Evolutionary conservation across 2,329 filamentous ascomycete species (phyloP).

Genomic region (Zymoseptoria pseudotritici): DNA sequence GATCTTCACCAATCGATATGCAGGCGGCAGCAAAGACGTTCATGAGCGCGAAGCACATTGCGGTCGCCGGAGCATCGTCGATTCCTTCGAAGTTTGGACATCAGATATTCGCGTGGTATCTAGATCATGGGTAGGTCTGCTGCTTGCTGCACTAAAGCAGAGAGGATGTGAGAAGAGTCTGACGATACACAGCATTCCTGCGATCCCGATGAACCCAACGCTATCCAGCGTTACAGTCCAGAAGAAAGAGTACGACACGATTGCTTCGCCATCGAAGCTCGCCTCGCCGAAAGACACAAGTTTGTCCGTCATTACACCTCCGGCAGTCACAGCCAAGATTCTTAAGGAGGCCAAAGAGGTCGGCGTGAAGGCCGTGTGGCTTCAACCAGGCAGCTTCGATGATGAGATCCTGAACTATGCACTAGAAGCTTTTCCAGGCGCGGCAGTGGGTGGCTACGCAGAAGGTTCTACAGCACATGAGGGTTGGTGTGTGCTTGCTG

Average conservation of each 20-base stretch:
- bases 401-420: constrained; percentile 66
- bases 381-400: constrained; percentile 87
- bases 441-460: constrained; percentile 61
- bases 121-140: constrained; percentile 32
- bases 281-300: constrained; percentile 61
- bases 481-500: constrained; percentile 83
- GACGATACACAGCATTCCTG: constrained; percentile 57
- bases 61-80: constrained; percentile 83
- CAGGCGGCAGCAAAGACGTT: constrained; percentile 68
- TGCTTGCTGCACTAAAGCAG: no score
- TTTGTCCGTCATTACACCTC: constrained; percentile 82
- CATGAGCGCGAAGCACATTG: constrained; percentile 73
- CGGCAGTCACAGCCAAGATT: constrained; percentile 64
- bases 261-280: constrained; percentile 59
- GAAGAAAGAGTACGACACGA: constrained; percentile 53
- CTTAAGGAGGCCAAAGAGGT: constrained; percentile 69
- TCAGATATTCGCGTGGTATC: constrained; percentile 88
- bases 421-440: constrained; percentile 55
- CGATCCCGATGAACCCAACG: constrained; percentile 76
- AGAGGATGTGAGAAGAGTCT: no score
- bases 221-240: constrained; percentile 57
- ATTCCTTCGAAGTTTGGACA: constrained; percentile 82
- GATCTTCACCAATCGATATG: constrained; percentile 38
- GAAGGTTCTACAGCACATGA: constrained; percentile 59
- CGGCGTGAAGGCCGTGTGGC: constrained; percentile 69